Conservation (phyloP, 2,329 filamentous ascomycete genomes). For the Chaetomium sp. region DNA sequence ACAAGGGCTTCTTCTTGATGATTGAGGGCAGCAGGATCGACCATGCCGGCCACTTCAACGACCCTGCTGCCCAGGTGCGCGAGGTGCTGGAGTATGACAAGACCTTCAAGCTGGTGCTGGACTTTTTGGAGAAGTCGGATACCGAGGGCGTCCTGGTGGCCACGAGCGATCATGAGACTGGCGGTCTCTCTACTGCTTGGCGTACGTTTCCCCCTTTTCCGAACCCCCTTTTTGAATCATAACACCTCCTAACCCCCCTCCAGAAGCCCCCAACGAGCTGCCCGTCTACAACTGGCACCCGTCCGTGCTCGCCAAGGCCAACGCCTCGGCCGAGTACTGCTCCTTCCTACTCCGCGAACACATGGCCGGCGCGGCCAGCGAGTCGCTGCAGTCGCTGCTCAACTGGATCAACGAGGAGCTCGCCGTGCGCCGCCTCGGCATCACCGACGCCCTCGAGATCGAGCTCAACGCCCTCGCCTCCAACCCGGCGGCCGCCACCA, state of each 20-base stretch:
- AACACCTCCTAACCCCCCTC: constrained; percentile 36
- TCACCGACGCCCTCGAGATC: constrained; percentile 68
- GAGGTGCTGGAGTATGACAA: constrained; percentile 96
- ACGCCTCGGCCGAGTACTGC: constrained; percentile 75
- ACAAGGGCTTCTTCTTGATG: constrained; percentile 98
- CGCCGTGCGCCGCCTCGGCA: constrained; percentile 71
- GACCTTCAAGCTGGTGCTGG: constrained; percentile 77
- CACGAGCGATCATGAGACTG: constrained; percentile 96
- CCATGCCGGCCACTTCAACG: constrained; percentile 86
- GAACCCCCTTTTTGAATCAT: constrained; percentile 44
- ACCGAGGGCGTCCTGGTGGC: constrained; percentile 79
- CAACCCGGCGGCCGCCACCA: constrained; percentile 55
- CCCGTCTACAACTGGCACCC: constrained; percentile 78
- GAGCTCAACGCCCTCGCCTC: constrained; percentile 71
- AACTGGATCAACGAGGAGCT: constrained; percentile 70
- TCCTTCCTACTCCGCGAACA: constrained; percentile 63
- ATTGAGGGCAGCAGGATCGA: constrained; percentile 97
- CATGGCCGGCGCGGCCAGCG: constrained; percentile 46
- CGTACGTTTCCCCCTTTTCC: constrained; percentile 54
- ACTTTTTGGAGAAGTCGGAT: constrained; percentile 76
- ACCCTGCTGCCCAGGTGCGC: constrained; percentile 80
- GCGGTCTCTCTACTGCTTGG: constrained; percentile 79
- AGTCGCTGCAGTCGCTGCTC: constrained; percentile 46
- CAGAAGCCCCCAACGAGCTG: constrained; percentile 54
- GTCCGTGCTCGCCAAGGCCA: constrained; percentile 71